phyloP scores from a whole-genome alignment of 2,329 filamentous ascomycete genomes.

The Alternaria novae-zelandiae region DNA sequence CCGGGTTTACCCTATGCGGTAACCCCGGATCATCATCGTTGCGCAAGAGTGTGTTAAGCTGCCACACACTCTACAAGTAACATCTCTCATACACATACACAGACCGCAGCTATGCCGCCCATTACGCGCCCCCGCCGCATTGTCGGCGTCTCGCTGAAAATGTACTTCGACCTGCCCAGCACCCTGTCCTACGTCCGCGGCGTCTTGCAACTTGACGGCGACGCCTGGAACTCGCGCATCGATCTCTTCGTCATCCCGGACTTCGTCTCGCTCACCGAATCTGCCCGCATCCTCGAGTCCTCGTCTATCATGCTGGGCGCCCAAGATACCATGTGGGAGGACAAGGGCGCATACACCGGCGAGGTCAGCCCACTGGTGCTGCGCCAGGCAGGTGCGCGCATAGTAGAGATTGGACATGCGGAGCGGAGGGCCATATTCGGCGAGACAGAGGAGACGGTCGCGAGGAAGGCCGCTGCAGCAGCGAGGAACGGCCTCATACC shows the following conservation, averaged over 20 bases:
- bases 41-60: not conserved
- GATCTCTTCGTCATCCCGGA: slow-evolving; percentile 82
- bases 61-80: no score
- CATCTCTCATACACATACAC: not conserved
- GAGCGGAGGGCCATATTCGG: slow-evolving; percentile 75
- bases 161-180: slow-evolving; percentile 75
- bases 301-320: slow-evolving; percentile 70
- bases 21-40: slow-evolving; percentile 4
- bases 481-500: slow-evolving; percentile 74
- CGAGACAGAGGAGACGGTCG: slow-evolving; percentile 74
- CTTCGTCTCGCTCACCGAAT: slow-evolving; percentile 70
- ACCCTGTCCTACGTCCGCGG: slow-evolving; percentile 60
- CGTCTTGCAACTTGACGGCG: slow-evolving; percentile 55
- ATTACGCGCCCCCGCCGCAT: slow-evolving; percentile 62
- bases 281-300: slow-evolving; percentile 57
- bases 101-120: slow-evolving; percentile 34
- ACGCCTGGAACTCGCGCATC: slow-evolving; percentile 61
- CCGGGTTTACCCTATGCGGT: slow-evolving; percentile 8
- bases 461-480: slow-evolving; percentile 72
- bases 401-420: slow-evolving; percentile 83
- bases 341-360: slow-evolving; percentile 76
- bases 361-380: slow-evolving; percentile 75
- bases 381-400: slow-evolving; percentile 68
- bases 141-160: slow-evolving; percentile 77
- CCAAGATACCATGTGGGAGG: slow-evolving; percentile 75